These are phyloP conservation scores for Paulownia fortunei DNA, from an alignment of 257 asterid genomes.

Conservation along the genomic window DNA sequence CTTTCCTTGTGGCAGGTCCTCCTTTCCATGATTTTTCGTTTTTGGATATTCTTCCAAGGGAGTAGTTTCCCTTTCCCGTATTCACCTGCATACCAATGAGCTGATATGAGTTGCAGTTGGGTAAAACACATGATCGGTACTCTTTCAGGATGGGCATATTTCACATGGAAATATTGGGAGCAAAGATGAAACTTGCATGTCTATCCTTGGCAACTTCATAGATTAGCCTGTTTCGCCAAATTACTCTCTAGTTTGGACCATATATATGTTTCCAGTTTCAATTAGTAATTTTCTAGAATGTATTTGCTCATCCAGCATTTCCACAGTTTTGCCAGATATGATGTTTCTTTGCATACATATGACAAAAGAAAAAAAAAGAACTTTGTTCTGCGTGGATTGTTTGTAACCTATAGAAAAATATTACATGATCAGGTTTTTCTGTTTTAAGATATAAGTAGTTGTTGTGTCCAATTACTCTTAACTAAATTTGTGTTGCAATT, in stretches of 20 bases:
- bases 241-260: neutral
- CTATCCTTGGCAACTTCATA: neutral
- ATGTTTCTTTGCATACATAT: neutral
- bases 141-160: neutral
- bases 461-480: neutral
- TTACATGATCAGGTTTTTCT: neutral
- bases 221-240: neutral
- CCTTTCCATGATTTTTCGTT: constrained; percentile 80
- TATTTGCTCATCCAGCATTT: neutral
- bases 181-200: constrained; percentile 4
- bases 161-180: constrained; percentile 22
- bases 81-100: neutral
- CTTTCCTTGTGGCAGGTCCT: constrained; percentile 62
- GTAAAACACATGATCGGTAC: neutral
- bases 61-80: constrained; percentile 37
- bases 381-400: neutral
- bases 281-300: neutral
- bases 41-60: constrained; percentile 65
- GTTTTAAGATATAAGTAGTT: neutral
- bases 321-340: neutral
- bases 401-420: neutral
- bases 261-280: neutral
- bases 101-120: neutral
- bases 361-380: neutral
- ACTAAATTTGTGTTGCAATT: neutral